These are phyloP conservation scores for Penicillium sp. DNA, from an alignment of 2,329 filamentous ascomycete species.

Conservation along the genomic window DNA sequence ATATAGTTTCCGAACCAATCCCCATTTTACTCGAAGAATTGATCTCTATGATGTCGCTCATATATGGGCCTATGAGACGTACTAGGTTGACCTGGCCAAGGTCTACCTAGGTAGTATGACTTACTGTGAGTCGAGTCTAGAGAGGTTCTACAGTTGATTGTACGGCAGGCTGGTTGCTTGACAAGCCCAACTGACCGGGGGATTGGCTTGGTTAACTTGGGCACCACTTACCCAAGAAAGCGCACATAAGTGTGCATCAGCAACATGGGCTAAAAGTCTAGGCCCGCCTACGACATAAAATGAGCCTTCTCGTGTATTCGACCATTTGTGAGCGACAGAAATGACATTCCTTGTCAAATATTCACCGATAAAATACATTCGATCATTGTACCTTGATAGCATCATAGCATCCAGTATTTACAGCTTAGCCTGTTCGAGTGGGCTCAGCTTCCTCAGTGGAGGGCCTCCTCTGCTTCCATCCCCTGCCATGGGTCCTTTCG, in stretches of 20 bases:
- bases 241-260: background rate
- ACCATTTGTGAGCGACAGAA: background rate
- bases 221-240: no score
- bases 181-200: no score
- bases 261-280: background rate
- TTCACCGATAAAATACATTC: background rate
- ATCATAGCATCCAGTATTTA: background rate
- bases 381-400: background rate
- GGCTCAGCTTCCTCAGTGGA: slow-evolving; percentile 21
- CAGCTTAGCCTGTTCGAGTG: slow-evolving; percentile 24
- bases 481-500: slow-evolving; percentile 15
- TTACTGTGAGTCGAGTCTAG: no score
- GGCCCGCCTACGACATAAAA: background rate
- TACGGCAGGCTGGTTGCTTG: no score
- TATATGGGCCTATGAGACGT: background rate
- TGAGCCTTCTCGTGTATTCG: background rate
- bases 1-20: background rate
- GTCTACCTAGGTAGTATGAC: no score
- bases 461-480: slow-evolving; percentile 32
- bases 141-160: no score
- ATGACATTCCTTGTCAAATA: background rate
- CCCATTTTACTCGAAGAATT: no score
- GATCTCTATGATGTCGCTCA: no score
- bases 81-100: background rate
- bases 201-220: no score